Conservation (phyloP, 345 rosid genomes). For the Pelargonium nanum region DNA sequence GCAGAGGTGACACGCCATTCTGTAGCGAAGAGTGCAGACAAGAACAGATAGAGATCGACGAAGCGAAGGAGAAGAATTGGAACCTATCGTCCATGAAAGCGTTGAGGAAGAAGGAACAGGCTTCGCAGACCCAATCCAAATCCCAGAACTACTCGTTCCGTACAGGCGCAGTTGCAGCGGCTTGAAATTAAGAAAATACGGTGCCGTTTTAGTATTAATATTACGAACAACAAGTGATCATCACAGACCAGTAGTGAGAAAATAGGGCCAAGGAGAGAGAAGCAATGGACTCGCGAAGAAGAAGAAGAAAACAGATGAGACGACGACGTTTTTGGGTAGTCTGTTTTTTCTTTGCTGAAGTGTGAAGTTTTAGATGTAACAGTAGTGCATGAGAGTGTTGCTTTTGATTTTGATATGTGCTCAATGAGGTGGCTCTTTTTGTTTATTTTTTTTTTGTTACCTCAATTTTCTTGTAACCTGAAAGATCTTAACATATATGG, state of each 20-base stretch:
- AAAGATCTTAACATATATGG: too few relatives aligned
- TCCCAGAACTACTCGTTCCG: conserved; percentile 24
- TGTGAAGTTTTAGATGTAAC: conserved; percentile 8
- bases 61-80: conserved; percentile 44
- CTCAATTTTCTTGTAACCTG: neutral
- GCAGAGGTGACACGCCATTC: conserved; percentile 84
- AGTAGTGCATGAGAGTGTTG: conserved; percentile 5
- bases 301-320: neutral
- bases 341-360: neutral
- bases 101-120: conserved; percentile 35
- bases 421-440: conserved; percentile 10
- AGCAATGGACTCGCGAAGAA: neutral
- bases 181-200: conserved; percentile 16
- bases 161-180: conserved; percentile 42
- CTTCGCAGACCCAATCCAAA: conserved; percentile 20
- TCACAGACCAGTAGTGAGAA: neutral
- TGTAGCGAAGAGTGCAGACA: conserved; percentile 85
- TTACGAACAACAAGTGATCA: neutral
- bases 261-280: neutral
- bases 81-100: conserved; percentile 55
- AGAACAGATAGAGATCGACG: conserved; percentile 69
- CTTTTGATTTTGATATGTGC: conserved; percentile 3
- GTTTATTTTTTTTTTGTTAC: too few relatives aligned
- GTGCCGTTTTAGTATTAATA: neutral
- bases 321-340: neutral